These are phyloP conservation scores for Moesziomyces antarcticus DNA, from an alignment of 1,284 basidiomycete genomes.

Conservation along the genomic window DNA sequence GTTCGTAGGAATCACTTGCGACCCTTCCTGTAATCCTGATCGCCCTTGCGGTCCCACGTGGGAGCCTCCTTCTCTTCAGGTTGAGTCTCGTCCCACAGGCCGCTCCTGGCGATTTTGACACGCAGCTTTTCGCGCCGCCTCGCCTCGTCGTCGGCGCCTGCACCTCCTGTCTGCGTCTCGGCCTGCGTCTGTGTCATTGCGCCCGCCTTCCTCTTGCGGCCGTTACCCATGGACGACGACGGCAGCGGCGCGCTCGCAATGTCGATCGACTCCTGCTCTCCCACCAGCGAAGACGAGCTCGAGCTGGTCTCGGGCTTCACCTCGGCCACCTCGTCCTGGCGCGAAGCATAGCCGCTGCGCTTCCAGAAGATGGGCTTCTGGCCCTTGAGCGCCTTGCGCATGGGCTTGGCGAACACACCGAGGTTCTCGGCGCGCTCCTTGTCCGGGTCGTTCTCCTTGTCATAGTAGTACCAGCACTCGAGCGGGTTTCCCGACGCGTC, in stretches of 20 bases:
- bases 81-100: slow-evolving; percentile 63
- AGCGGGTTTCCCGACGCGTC: slow-evolving; percentile 64
- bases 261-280: slow-evolving; percentile 28
- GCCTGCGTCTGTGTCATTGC: slow-evolving; percentile 12
- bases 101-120: slow-evolving; percentile 42
- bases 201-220: slow-evolving; percentile 29
- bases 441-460: slow-evolving; percentile 63
- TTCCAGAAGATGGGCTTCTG: slow-evolving; percentile 68
- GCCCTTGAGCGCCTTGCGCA: slow-evolving; percentile 64
- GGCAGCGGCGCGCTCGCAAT: slow-evolving; percentile 36
- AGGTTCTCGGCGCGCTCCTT: slow-evolving; percentile 62
- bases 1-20: slow-evolving; percentile 18
- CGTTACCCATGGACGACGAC: slow-evolving; percentile 16
- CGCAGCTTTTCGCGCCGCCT: slow-evolving; percentile 22
- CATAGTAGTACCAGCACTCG: slow-evolving; percentile 67
- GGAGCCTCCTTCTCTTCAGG: slow-evolving; percentile 55
- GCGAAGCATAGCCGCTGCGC: slow-evolving; percentile 54
- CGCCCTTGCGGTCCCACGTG: slow-evolving; percentile 60
- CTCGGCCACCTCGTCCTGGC: slow-evolving; percentile 23
- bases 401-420: slow-evolving; percentile 64
- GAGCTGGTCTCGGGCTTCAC: slow-evolving; percentile 8
- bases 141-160: slow-evolving; percentile 28
- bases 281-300: slow-evolving; percentile 6
- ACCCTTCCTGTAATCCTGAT: slow-evolving; percentile 53
- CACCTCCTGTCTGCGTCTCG: slow-evolving; percentile 9